phyloP scores from a whole-genome alignment of 805 yeast species.

The Candida hispaniensis region DNA sequence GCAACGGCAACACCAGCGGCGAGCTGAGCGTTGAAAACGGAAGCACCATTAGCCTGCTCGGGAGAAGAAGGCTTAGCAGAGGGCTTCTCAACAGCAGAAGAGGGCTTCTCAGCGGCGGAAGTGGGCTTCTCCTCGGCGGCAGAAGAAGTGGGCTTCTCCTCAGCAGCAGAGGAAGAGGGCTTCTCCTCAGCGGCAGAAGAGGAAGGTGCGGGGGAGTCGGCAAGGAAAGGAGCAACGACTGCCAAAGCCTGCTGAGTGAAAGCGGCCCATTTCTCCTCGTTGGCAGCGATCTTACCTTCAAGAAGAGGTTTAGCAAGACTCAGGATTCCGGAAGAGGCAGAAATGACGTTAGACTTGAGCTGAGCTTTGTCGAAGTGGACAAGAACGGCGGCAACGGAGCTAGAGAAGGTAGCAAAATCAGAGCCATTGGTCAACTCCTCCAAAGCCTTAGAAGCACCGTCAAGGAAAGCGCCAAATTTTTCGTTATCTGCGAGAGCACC shows the following conservation, averaged over 20 bases:
- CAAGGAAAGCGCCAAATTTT: conserved; percentile 10
- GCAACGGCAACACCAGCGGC: conserved; percentile 13
- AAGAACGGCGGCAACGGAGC: conserved; percentile 7
- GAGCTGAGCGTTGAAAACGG: conserved; percentile 14
- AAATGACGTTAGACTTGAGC: conserved; percentile 11
- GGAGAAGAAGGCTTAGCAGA: conserved; percentile 6
- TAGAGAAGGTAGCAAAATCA: conserved; percentile 3
- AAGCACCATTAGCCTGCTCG: conserved; percentile 11
- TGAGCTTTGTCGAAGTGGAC: conserved; percentile 9
- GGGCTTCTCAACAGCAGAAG: conserved; percentile 1
- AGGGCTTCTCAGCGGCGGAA: not conserved
- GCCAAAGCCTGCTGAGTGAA: too few species aligned
- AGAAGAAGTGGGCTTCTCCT: not conserved
- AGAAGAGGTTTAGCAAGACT: conserved; percentile 3
- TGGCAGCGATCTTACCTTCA: conserved; percentile 5
- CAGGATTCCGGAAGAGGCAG: conserved; percentile 8
- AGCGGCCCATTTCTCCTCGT: too few species aligned
- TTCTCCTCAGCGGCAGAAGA: conserved; percentile 1
- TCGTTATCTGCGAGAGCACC: conserved; percentile 1
- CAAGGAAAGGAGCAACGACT: too few species aligned
- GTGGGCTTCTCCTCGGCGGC: not conserved
- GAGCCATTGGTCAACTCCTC: conserved; percentile 4
- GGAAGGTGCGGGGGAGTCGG: too few species aligned
- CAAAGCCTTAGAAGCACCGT: conserved; percentile 11
- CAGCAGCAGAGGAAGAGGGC: conserved; percentile 5